phyloP scores from a whole-genome alignment of 768 basidiomycete genomes.

The Tylopilus plumbeoviolaceoides region DNA sequence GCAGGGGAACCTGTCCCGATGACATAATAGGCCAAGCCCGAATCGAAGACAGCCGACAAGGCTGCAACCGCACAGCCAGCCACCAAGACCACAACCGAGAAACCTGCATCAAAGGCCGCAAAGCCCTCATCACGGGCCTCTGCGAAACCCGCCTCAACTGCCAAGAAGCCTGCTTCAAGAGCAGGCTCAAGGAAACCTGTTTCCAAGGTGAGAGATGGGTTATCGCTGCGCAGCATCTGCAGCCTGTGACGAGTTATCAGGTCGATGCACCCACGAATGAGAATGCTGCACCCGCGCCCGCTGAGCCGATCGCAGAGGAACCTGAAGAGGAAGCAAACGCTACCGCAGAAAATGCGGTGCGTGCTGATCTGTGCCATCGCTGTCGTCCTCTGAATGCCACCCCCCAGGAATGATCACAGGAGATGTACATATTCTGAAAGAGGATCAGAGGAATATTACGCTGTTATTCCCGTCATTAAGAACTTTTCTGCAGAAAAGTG shows the following conservation, averaged over 20 bases:
- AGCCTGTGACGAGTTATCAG: constrained; percentile 14
- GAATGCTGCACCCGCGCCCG: constrained; percentile 36
- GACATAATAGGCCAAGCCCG: constrained; percentile 39
- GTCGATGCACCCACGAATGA: constrained; percentile 35
- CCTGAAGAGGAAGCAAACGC: constrained; percentile 42
- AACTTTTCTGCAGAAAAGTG: constrained; percentile 28
- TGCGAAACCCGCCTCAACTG: constrained; percentile 42
- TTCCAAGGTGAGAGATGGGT: constrained; percentile 46
- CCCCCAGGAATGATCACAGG: constrained; percentile 19
- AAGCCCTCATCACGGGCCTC: constrained; percentile 40
- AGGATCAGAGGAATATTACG: constrained; percentile 11
- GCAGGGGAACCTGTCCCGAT: neutral
- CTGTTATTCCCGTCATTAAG: constrained; percentile 14
- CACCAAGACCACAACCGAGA: constrained; percentile 32
- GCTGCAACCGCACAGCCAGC: constrained; percentile 26
- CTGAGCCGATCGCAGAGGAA: constrained; percentile 54
- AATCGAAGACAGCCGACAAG: constrained; percentile 30
- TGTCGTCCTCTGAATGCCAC: neutral
- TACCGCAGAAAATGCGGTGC: constrained; percentile 33
- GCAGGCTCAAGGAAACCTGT: constrained; percentile 59
- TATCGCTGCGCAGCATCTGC: neutral
- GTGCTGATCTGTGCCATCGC: constrained; percentile 6
- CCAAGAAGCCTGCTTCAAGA: constrained; percentile 52
- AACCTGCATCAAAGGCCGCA: constrained; percentile 39
- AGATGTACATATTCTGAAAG: constrained; percentile 12